A percentile compares a stretch with the other conserved stretches of the same genome.
Conservation (phyloP, 176 grass and related monocot species). For the Poa pratensis region DNA sequence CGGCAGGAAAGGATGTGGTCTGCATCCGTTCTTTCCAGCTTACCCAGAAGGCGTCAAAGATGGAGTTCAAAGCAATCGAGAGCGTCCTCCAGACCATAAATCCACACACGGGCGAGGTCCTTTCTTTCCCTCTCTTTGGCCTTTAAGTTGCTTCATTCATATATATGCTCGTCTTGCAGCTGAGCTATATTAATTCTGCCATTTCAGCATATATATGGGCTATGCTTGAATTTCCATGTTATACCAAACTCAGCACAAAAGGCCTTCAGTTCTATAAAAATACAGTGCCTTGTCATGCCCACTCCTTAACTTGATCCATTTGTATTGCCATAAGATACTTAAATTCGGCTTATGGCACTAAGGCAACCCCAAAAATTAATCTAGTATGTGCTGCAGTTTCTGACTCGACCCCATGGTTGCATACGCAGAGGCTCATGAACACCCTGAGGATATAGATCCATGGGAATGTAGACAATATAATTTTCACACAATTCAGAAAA, state of each 20-base stretch:
- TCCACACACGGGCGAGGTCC: slow-evolving; percentile 74
- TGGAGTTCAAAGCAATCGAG: slow-evolving; percentile 99
- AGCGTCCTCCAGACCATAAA: slow-evolving; percentile 97
- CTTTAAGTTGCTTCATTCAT: slow-evolving; percentile 24
- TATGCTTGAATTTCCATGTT: background rate
- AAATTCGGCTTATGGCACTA: background rate
- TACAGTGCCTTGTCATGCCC: background rate
- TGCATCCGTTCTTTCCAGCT: slow-evolving; percentile 98
- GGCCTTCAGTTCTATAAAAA: background rate
- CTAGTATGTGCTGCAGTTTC: background rate
- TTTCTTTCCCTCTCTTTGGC: background rate
- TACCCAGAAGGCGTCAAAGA: slow-evolving; percentile 96
- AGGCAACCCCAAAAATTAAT: background rate
- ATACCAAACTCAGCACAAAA: slow-evolving; percentile 4
- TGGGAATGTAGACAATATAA: slow-evolving; percentile 1
- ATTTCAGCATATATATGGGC: background rate
- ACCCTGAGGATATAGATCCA: background rate
- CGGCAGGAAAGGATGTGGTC: slow-evolving; percentile 93
- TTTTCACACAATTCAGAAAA: slow-evolving; percentile 13
- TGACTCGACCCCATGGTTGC: background rate
- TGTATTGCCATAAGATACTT: background rate
- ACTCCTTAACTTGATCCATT: slow-evolving; percentile 11
- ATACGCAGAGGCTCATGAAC: background rate
- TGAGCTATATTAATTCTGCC: slow-evolving; percentile 17
- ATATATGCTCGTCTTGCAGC: background rate